A percentile compares a stretch with the other conserved stretches of the same genome.
Conservation (phyloP, 306 rosid species). For the Vigna trinervia region DNA sequence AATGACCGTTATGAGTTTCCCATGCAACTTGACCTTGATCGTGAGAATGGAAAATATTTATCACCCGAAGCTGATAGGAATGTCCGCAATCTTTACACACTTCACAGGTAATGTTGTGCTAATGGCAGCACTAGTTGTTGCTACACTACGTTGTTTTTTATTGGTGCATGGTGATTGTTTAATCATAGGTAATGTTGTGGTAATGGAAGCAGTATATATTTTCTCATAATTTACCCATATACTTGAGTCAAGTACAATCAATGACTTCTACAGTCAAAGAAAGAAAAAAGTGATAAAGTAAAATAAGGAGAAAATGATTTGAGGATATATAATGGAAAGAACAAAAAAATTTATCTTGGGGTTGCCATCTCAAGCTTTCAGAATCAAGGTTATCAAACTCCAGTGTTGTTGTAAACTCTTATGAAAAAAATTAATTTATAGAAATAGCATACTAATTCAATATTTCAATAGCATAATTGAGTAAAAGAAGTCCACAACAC, state of each 20-base stretch:
- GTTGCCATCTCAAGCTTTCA: neutral
- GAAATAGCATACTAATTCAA: too few species aligned
- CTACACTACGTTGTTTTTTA: neutral
- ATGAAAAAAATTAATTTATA: too few species aligned
- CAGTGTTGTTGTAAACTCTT: too few species aligned
- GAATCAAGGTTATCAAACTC: too few species aligned
- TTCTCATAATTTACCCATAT: neutral
- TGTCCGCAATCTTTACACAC: constrained; percentile 94
- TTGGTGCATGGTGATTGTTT: constrained; percentile 4
- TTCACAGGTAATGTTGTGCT: constrained; percentile 75
- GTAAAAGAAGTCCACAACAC: too few species aligned
- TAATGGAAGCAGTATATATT: neutral
- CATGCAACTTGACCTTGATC: constrained; percentile 94
- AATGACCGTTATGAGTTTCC: constrained; percentile 99
- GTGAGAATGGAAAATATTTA: constrained; percentile 86
- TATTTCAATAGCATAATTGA: too few species aligned
- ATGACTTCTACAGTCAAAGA: neutral
- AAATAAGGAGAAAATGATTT: constrained; percentile 25
- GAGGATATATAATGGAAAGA: constrained; percentile 28
- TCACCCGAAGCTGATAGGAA: constrained; percentile 95
- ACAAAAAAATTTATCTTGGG: neutral
- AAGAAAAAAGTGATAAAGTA: neutral
- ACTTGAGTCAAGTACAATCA: constrained; percentile 1
- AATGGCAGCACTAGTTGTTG: constrained; percentile 21
- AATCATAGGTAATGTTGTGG: too few species aligned